These are phyloP conservation scores for Pyrenopolyporus hunteri DNA, from an alignment of 495 filamentous ascomycete genomes.

Conservation along the genomic window DNA sequence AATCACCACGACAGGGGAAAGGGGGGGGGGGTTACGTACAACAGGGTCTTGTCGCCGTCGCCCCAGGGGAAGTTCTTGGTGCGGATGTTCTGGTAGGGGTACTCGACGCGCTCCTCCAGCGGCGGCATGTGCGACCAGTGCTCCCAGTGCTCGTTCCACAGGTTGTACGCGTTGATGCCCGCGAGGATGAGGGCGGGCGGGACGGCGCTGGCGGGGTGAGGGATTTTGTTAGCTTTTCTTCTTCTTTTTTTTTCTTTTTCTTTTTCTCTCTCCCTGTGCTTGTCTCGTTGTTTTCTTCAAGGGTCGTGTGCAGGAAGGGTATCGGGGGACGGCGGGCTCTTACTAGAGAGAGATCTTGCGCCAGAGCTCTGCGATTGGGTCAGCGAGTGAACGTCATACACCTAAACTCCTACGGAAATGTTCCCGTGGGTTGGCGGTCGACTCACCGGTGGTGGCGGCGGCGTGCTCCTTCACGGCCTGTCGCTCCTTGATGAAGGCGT, in stretches of 20 bases:
- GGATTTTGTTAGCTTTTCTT: slow-evolving; percentile 28
- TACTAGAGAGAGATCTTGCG: slow-evolving; percentile 94
- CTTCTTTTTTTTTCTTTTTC: slow-evolving; percentile 8
- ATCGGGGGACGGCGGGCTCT: slow-evolving; percentile 32
- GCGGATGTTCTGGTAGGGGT: slow-evolving; percentile 93
- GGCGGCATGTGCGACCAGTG: slow-evolving; percentile 87
- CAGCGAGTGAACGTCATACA: background rate
- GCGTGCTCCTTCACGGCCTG: slow-evolving; percentile 86
- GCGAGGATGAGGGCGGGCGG: slow-evolving; percentile 73
- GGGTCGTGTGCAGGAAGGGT: too few species aligned
- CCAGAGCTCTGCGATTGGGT: slow-evolving; percentile 76
- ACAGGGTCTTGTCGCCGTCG: slow-evolving; percentile 79
- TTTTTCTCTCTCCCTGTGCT: background rate
- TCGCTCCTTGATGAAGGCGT: slow-evolving; percentile 87
- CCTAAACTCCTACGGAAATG: background rate
- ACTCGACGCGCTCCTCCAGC: slow-evolving; percentile 85
- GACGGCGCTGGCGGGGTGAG: slow-evolving; percentile 59
- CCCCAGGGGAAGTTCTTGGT: slow-evolving; percentile 90
- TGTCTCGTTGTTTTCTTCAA: too few species aligned
- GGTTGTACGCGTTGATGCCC: slow-evolving; percentile 78
- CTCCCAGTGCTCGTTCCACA: slow-evolving; percentile 96
- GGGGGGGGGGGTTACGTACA: slow-evolving; percentile 45
- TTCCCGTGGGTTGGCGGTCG: too few species aligned
- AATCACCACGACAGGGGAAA: background rate
- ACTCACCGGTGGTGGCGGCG: slow-evolving; percentile 74